Base-by-base conservation (phyloP, 192 early-diverging fungal genomes). In the Coemansia sp. region DNA sequence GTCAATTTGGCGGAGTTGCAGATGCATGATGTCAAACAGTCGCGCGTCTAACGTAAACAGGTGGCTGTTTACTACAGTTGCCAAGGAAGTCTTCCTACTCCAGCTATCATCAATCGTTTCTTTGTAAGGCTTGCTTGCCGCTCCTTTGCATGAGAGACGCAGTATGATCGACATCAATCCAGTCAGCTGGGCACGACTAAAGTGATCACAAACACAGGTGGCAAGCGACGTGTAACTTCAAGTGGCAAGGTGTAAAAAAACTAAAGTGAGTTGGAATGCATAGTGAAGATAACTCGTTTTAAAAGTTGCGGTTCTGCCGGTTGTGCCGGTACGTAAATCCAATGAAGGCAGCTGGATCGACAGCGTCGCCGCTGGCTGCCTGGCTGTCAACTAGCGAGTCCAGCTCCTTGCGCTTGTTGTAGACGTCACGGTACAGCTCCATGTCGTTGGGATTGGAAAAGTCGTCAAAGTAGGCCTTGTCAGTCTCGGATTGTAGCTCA, bases 381-480 rank as follows among this genome's bases (percentile, higher is more conserved):
- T 68, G 67, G 45, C 11, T 23, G 50, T 72, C 73, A 10, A 75
- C 72, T 3, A 77, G 75, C 74, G 60, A 69, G 69, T 74, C 82
- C 53, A 80, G 70, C 66, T 68, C 82, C 78, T 74, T 77, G 67
- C 73, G 70, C 70, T 78, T 87, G 79, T 73, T 82, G 84, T 77
- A 84, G 72, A 89, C 86, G 50, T 86, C 87, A 67, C 80, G 76
- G 72, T 89, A 87, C 19, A 86, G 77, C 46, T 84, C 78, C 87
- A 86, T 87, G 67, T 87, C 87, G 21, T 85, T 84, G 50, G 86
- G 87, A 61, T 89, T 86, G 19, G 85, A 85, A 67, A 89, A 89
- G 73, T 89, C 89, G 66, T 93, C 92, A 85, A 94, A 94, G 80
- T 94, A 94, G 36, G 90, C 89, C 59, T 92, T 93, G 76, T 94